Percentiles rank a stretch among this genome's conserved stretches.
Conservation (phyloP, 805 yeast genomes). For the Saccharomycopsis javanensis region DNA sequence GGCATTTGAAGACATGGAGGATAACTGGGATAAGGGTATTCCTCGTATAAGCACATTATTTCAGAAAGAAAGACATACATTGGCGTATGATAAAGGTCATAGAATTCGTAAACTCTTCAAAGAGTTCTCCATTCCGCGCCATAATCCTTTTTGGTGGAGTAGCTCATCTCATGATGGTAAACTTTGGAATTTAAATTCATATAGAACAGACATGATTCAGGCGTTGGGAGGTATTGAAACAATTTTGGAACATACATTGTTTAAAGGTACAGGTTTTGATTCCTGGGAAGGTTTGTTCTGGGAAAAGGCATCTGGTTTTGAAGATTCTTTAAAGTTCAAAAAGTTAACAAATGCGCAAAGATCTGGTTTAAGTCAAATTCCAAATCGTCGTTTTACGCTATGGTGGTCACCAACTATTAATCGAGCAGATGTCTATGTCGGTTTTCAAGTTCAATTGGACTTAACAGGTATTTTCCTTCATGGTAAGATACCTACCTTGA, state of each 20-base stretch:
- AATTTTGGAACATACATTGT: constrained; percentile 86
- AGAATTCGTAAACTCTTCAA: constrained; percentile 73
- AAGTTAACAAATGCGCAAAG: constrained; percentile 96
- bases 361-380: constrained; percentile 94
- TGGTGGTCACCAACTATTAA: constrained; percentile 99
- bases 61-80: constrained; percentile 88
- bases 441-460: constrained; percentile 91
- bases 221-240: constrained; percentile 97
- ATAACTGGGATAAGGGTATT: constrained; percentile 92
- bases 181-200: constrained; percentile 86
- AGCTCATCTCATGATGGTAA: constrained; percentile 89
- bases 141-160: constrained; percentile 96
- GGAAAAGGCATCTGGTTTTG: constrained; percentile 97
- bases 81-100: constrained; percentile 93
- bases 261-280: constrained; percentile 94
- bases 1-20: constrained; percentile 89
- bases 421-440: constrained; percentile 95
- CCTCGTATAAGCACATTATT: constrained; percentile 93
- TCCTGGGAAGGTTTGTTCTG: constrained; percentile 98
- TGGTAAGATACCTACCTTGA: constrained; percentile 95
- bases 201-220: constrained; percentile 92
- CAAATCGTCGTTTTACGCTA: constrained; percentile 89
- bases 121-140: constrained; percentile 59
- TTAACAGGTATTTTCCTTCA: constrained; percentile 94
- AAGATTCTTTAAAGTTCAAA: constrained; percentile 88